Percentiles rank a stretch among this genome's conserved stretches.
phyloP scores from a whole-genome alignment of 73 alveolate species.

The Paraurostyla sp. region DNA sequence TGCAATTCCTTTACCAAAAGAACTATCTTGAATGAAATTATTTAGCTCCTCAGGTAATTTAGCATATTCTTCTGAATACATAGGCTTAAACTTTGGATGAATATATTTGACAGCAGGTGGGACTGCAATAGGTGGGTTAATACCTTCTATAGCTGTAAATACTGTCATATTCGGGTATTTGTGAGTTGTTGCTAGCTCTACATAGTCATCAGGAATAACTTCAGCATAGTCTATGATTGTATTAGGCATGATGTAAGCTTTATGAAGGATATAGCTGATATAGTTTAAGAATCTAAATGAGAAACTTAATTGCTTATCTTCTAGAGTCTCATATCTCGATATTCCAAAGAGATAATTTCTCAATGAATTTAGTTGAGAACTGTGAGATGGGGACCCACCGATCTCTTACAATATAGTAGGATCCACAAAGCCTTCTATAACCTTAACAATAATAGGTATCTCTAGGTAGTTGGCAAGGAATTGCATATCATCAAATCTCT shows the following conservation, averaged over 20 bases:
- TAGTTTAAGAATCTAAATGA: conserved; percentile 4
- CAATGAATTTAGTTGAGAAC: not conserved
- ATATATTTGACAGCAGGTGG: conserved; percentile 9
- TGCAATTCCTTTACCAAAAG: not conserved
- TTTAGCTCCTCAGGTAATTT: not conserved
- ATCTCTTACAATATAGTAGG: conserved; percentile 16
- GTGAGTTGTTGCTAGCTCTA: not conserved
- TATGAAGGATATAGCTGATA: not conserved
- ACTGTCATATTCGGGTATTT: conserved; percentile 15
- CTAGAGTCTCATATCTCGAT: not conserved
- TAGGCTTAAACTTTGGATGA: not conserved
- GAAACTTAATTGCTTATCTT: not conserved
- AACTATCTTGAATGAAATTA: not conserved
- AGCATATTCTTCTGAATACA: not conserved
- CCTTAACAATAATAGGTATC: not conserved
- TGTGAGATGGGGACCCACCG: conserved; percentile 15
- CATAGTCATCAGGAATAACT: conserved; percentile 20
- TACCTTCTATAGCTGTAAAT: not conserved
- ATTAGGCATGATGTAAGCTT: not conserved
- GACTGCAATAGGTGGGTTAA: conserved; percentile 27
- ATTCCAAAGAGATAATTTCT: conserved; percentile 6
- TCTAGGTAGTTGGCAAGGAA: conserved; percentile 6
- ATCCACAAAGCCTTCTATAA: conserved; percentile 6
- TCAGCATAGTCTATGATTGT: not conserved
- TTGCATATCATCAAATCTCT: conserved; percentile 8